Evolutionary conservation across 768 basidiomycete species (phyloP).

Genomic region (Lactarius psammicola): DNA sequence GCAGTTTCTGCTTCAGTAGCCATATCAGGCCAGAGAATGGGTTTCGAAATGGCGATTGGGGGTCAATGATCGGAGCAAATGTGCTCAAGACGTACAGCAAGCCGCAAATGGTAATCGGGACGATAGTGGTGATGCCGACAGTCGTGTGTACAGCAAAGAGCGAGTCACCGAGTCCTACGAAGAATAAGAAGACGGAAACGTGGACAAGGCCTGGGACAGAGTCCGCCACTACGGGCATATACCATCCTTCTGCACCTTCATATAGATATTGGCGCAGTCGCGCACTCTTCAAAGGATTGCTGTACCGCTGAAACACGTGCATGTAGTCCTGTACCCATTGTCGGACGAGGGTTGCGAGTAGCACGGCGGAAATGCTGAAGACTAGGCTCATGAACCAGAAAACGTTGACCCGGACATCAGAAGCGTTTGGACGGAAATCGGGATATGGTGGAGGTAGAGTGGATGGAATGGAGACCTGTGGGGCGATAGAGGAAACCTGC

Average conservation of each 20-base stretch:
- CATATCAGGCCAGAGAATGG: conserved; percentile 16
- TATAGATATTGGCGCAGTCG: conserved; percentile 41
- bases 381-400: no score
- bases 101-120: conserved; percentile 15
- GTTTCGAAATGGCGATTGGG: conserved; percentile 15
- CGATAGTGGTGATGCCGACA: conserved; percentile 9
- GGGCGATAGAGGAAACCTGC: no score
- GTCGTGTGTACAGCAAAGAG: conserved; percentile 34
- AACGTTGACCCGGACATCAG: no score
- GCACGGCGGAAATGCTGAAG: no score
- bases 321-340: conserved; percentile 35
- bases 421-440: no score
- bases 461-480: no score
- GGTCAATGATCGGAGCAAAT: conserved; percentile 6
- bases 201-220: conserved; percentile 49
- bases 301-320: conserved; percentile 33
- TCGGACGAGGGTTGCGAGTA: no score
- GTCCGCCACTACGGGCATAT: conserved; percentile 42
- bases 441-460: no score
- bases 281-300: conserved; percentile 36
- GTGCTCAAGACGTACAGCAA: conserved; percentile 18
- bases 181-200: conserved; percentile 48
- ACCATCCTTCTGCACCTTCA: conserved; percentile 42
- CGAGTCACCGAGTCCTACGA: conserved; percentile 48
- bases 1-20: conserved; percentile 10